A percentile compares a stretch with the other conserved stretches of the same genome.
Conservation (phyloP, 306 rosid species). For the Prunus kanzakura region DNA sequence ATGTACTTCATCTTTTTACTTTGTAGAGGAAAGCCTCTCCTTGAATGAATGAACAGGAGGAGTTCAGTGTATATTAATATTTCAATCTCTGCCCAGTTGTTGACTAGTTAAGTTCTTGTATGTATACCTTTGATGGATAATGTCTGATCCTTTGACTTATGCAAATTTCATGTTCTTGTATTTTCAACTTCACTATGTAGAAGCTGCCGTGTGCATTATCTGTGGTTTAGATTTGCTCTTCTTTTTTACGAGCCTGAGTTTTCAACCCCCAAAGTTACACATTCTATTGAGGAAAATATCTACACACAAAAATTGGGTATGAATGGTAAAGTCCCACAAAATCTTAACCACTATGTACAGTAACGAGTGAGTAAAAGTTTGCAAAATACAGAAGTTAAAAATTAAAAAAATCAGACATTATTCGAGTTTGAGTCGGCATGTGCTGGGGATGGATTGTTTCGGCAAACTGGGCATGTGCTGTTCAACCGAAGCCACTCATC, state of each 20-base stretch:
- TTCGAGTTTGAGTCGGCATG: slow-evolving; percentile 9
- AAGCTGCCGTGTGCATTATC: not conserved
- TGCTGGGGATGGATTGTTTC: slow-evolving; percentile 50
- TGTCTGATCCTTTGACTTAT: not conserved
- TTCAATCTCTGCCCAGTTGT: slow-evolving; percentile 5
- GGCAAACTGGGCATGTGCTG: slow-evolving; percentile 60
- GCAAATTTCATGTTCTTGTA: not conserved
- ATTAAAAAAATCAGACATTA: not conserved
- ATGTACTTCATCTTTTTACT: not conserved
- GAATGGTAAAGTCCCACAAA: not conserved
- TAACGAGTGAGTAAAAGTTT: not conserved
- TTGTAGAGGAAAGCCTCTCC: not conserved
- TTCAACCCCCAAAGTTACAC: not conserved
- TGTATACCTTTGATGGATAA: slow-evolving; percentile 9
- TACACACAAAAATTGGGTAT: not conserved
- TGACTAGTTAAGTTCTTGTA: slow-evolving; percentile 1
- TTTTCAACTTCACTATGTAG: not conserved
- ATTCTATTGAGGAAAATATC: not conserved
- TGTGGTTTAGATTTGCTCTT: not conserved
- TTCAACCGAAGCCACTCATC: slow-evolving; percentile 72
- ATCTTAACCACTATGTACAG: not conserved
- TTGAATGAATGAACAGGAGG: slow-evolving; percentile 8
- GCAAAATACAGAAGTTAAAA: not conserved
- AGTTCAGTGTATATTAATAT: slow-evolving; percentile 1
- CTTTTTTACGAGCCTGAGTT: no score